Evolutionary conservation across 257 asterid species (phyloP).

Genomic region (Jaltomata sinuosa): DNA sequence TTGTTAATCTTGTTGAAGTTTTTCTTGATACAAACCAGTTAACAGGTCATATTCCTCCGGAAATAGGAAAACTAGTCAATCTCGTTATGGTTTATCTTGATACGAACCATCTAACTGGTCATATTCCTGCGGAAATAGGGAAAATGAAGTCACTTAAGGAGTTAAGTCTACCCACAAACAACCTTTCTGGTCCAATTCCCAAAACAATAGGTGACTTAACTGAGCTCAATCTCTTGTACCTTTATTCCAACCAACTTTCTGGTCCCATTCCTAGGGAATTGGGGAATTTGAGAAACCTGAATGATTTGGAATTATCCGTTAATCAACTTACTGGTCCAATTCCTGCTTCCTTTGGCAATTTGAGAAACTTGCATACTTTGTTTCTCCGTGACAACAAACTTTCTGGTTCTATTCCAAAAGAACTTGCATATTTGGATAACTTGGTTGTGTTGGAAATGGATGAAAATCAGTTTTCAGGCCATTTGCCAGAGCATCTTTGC

Average conservation of each 20-base stretch:
- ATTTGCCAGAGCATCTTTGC: background rate
- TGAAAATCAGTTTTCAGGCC: background rate
- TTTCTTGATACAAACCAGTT: background rate
- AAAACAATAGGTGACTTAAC: background rate
- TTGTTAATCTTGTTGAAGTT: background rate
- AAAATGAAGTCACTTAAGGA: background rate
- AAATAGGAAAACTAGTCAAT: conserved; percentile 4
- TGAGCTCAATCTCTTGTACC: background rate
- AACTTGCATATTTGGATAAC: conserved; percentile 1
- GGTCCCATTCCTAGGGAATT: conserved; percentile 11
- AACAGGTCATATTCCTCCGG: background rate
- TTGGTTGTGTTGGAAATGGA: background rate
- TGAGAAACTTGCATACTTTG: background rate
- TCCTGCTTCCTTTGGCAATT: background rate
- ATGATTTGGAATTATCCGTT: background rate
- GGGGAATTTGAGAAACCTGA: background rate
- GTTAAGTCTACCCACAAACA: background rate
- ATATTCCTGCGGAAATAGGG: background rate
- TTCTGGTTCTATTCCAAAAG: conserved; percentile 7
- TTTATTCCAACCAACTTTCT: background rate
- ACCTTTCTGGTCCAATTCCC: background rate
- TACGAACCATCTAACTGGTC: background rate
- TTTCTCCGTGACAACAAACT: background rate
- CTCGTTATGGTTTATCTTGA: background rate
- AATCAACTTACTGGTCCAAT: conserved; percentile 3